These are phyloP conservation scores for Cadophora luteo-olivacea DNA, from an alignment of 2,329 filamentous ascomycete species.

Conservation along the genomic window DNA sequence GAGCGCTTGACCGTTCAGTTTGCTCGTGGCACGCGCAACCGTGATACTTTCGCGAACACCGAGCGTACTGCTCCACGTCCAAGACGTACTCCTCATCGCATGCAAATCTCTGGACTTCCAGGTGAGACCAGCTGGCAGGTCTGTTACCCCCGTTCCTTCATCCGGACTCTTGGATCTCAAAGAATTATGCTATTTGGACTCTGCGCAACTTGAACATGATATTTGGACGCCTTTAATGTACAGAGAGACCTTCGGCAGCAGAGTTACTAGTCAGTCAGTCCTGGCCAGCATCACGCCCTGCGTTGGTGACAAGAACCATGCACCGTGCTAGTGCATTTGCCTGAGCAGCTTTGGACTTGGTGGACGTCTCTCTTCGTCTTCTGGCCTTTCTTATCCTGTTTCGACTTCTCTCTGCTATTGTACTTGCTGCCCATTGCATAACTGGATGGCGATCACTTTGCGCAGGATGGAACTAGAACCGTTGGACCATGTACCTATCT, in stretches of 20 bases:
- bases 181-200: slow-evolving; percentile 45
- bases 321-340: slow-evolving; percentile 46
- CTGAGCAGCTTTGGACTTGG: slow-evolving; percentile 43
- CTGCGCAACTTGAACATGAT: slow-evolving; percentile 40
- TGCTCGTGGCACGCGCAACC: slow-evolving; percentile 82
- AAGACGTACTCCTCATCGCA: slow-evolving; percentile 91
- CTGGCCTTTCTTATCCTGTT: slow-evolving; percentile 43
- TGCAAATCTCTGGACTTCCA: slow-evolving; percentile 97
- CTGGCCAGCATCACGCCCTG: slow-evolving; percentile 42
- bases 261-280: slow-evolving; percentile 40
- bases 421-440: slow-evolving; percentile 39
- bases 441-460: slow-evolving; percentile 41
- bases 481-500: slow-evolving; percentile 41
- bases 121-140: slow-evolving; percentile 99
- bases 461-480: slow-evolving; percentile 38
- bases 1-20: slow-evolving; percentile 98
- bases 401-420: slow-evolving; percentile 44
- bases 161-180: slow-evolving; percentile 48
- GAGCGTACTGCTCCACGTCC: slow-evolving; percentile 79
- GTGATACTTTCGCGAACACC: slow-evolving; percentile 65
- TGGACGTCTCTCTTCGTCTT: slow-evolving; percentile 37
- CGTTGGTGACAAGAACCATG: slow-evolving; percentile 35
- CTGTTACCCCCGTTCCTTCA: slow-evolving; percentile 74
- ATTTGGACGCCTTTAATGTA: slow-evolving; percentile 45
- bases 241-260: slow-evolving; percentile 34